Conservation (phyloP, 331 rosid genomes). For the Malus hybrid region DNA sequence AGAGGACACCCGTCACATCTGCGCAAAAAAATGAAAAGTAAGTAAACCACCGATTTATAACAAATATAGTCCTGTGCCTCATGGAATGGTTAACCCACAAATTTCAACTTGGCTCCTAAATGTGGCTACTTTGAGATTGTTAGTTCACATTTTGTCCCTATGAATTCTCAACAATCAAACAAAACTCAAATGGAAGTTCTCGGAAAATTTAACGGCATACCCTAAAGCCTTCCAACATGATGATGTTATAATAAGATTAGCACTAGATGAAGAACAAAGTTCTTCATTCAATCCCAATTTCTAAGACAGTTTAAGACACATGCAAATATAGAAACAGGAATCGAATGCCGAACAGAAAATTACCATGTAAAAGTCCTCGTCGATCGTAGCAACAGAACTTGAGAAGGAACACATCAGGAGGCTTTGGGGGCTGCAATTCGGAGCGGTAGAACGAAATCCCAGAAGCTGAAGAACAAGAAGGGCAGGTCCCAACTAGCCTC, state of each 20-base stretch:
- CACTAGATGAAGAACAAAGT: background rate
- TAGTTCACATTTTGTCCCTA: background rate
- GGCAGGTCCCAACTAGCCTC: slow-evolving; percentile 73
- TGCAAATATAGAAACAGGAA: background rate
- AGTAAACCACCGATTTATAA: background rate
- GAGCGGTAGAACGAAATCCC: slow-evolving; percentile 51
- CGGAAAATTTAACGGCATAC: too few species aligned
- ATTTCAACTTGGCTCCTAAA: background rate
- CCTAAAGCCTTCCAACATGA: too few species aligned
- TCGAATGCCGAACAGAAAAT: background rate
- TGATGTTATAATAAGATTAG: background rate
- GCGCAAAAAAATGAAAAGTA: slow-evolving; percentile 15
- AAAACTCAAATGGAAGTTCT: too few species aligned
- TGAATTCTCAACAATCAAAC: background rate
- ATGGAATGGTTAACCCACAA: background rate
- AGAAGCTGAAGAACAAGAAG: slow-evolving; percentile 81
- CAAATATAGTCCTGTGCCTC: background rate
- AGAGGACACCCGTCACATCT: slow-evolving; percentile 88
- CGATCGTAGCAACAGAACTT: slow-evolving; percentile 73
- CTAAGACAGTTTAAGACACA: background rate
- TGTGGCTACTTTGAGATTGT: too few species aligned
- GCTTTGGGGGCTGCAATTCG: slow-evolving; percentile 51
- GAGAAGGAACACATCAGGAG: slow-evolving; percentile 69
- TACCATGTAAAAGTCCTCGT: slow-evolving; percentile 91
- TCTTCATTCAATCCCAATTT: background rate